phyloP scores from a whole-genome alignment of 1,139 yeast species.

The Pichia inconspicua region DNA sequence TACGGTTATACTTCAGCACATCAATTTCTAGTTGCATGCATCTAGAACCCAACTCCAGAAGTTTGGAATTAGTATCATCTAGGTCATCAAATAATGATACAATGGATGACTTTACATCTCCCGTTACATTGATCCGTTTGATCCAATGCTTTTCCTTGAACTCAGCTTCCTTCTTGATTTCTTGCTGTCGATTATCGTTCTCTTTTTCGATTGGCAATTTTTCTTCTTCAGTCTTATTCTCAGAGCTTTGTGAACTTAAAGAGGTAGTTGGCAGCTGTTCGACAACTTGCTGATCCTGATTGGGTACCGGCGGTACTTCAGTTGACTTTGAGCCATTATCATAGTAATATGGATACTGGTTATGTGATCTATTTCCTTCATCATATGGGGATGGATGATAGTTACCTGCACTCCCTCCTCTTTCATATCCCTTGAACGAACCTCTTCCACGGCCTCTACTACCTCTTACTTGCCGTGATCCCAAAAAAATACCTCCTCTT shows the following conservation, averaged over 20 bases:
- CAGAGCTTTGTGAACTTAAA: not conserved
- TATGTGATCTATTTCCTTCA: not conserved
- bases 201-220: constrained; percentile 2
- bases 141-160: constrained; percentile 24
- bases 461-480: constrained; percentile 3
- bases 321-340: not conserved
- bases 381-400: not conserved
- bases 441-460: constrained; percentile 13
- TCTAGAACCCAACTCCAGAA: constrained; percentile 15
- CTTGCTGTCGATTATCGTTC: constrained; percentile 2
- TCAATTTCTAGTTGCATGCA: constrained; percentile 23
- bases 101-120: constrained; percentile 16
- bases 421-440: constrained; percentile 5
- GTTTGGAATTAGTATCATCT: constrained; percentile 17
- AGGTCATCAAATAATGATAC: constrained; percentile 19
- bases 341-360: not conserved
- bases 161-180: constrained; percentile 5
- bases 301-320: not conserved
- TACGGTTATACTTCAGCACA: constrained; percentile 21
- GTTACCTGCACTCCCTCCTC: not conserved
- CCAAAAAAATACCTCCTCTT: not conserved
- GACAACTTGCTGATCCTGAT: not conserved
- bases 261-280: not conserved
- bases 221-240: not conserved
- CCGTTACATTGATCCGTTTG: constrained; percentile 18